Base-by-base conservation (phyloP, 257 asterid genomes). In the Thymus quinquecostatus region DNA sequence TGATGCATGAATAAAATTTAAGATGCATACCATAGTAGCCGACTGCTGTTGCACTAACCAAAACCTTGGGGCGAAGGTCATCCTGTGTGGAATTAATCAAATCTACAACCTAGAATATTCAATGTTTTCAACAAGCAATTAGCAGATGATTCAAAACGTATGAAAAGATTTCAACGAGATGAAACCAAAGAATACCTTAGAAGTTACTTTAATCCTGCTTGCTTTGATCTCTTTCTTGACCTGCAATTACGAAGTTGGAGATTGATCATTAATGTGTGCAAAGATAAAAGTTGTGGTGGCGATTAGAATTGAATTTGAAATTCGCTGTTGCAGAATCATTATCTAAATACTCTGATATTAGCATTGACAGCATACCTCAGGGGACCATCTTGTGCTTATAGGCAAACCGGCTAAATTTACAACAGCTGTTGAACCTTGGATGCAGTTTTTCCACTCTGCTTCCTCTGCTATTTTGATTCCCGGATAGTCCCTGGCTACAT, bases 381-480 rank as follows among this genome's bases (percentile, higher is more conserved):
- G 83, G 21, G 97, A 87, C 97, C 98, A 91, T 86, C 98, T 91
- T 2, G 90, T 85, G 82, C 96, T 89, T 77, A 91, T 86, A 33
- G 98, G 89, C 82, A 74, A n/a, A 68, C 98, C 98, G 40, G 98
- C 98, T 82, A 94, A 79, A 84, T 94, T 91, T 64, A 94, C 97
- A 12, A 94, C 96, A 45, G 96, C 97, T 5, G 96, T 87, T 36
- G 98, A 94, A 50, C 96, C 95, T 72, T 78, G 88, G 77, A 94
- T 87, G 83, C 88, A 85, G 62, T 82, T 82, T 78, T 68, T 82
- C 98, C 98, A 94, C 69, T 89, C 95, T 21, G 86, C 65, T 82
- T 91, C 96, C 79, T 87, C 98, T 1, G 96, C 96, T 63, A 94
- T 86, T 56, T 80, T 80, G 62, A 91, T 68, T 77, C 87, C 78